phyloP scores from a whole-genome alignment of 1,284 basidiomycete species.

The Puccinia novopanici region DNA sequence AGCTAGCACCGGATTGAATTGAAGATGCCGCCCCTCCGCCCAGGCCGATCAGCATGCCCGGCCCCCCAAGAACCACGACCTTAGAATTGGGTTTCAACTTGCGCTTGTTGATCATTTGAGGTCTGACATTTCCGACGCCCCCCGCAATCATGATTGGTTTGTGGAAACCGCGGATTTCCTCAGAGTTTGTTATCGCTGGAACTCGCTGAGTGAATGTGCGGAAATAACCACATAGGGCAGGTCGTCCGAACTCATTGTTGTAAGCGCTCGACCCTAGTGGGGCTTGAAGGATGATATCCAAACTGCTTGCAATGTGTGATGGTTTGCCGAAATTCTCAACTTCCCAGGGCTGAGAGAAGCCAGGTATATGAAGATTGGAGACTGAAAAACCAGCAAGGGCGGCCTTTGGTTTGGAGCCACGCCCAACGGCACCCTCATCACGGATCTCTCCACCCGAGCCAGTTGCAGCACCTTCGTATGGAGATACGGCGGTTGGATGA shows the following conservation, averaged over 20 bases:
- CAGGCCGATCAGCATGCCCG: constrained; percentile 92
- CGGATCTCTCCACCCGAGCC: constrained; percentile 97
- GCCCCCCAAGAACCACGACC: constrained; percentile 95
- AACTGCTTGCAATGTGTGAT: constrained; percentile 82
- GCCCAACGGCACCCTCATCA: constrained; percentile 93
- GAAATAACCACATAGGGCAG: constrained; percentile 65
- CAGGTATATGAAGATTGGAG: constrained; percentile 90
- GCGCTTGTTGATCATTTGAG: constrained; percentile 75
- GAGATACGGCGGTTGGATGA: constrained; percentile 96
- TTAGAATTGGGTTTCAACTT: constrained; percentile 75
- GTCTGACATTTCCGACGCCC: constrained; percentile 90
- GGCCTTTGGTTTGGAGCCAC: constrained; percentile 94
- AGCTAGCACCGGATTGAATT: constrained; percentile 81
- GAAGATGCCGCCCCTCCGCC: constrained; percentile 95
- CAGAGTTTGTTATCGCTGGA: constrained; percentile 75
- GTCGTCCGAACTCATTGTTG: constrained; percentile 98
- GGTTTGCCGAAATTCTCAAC: constrained; percentile 80
- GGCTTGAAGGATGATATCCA: constrained; percentile 97
- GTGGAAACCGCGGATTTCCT: constrained; percentile 89
- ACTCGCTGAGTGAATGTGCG: constrained; percentile 58
- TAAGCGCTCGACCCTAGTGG: constrained; percentile 92
- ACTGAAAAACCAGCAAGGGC: constrained; percentile 90
- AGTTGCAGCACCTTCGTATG: constrained; percentile 94
- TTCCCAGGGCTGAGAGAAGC: constrained; percentile 86
- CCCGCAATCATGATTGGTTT: constrained; percentile 99